Percentiles rank a stretch among this genome's conserved stretches.
Conservation (phyloP, 169 alveolate genomes). For the Plasmodium fragile region DNA sequence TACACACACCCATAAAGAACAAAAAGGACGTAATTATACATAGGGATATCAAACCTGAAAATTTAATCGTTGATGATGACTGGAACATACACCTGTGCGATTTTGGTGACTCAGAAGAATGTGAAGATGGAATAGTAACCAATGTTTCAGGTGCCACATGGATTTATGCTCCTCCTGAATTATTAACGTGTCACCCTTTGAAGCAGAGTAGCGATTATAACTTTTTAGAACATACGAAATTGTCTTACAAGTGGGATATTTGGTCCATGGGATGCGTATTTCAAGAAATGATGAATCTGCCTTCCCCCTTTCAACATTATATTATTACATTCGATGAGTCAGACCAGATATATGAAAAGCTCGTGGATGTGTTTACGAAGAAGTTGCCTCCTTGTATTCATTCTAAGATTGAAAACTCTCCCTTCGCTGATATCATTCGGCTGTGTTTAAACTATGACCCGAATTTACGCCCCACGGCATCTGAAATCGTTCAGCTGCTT, state of each 20-base stretch:
- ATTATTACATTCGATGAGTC: conserved; percentile 84
- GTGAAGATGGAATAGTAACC: conserved; percentile 85
- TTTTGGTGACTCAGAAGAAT: conserved; percentile 90
- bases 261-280: conserved; percentile 92
- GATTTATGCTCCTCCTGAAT: conserved; percentile 94
- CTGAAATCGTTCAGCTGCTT: conserved; percentile 81
- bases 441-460: conserved; percentile 86
- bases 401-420: conserved; percentile 77
- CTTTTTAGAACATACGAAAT: conserved; percentile 51
- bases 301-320: conserved; percentile 88
- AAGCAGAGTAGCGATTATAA: conserved; percentile 64
- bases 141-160: conserved; percentile 93
- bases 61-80: conserved; percentile 81
- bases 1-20: conserved; percentile 88
- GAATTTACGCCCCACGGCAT: conserved; percentile 86
- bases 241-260: conserved; percentile 89
- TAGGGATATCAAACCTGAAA: conserved; percentile 90
- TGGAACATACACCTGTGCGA: conserved; percentile 89
- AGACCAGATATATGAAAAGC: conserved; percentile 82
- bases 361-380: conserved; percentile 81
- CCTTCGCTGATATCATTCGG: conserved; percentile 83
- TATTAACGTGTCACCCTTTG: conserved; percentile 85
- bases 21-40: conserved; percentile 84
- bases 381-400: conserved; percentile 84
- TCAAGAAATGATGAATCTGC: conserved; percentile 87